A percentile compares a stretch with the other conserved stretches of the same genome.
phyloP scores from a whole-genome alignment of 2,329 filamentous ascomycete species.

The Aureobasidium sp. region DNA sequence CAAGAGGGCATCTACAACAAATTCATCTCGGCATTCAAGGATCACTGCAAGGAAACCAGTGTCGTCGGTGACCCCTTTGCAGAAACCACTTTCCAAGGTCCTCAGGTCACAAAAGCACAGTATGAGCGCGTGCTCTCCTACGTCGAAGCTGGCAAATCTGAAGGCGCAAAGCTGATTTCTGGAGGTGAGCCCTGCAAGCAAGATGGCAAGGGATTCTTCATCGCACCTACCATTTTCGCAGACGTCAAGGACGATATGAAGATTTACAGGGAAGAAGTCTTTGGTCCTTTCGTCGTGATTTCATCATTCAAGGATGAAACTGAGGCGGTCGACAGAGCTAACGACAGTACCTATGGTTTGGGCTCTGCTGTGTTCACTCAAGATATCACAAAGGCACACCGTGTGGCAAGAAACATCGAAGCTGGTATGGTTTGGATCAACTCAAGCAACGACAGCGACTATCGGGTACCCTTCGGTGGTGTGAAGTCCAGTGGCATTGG shows the following conservation, averaged over 20 bases:
- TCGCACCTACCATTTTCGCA: constrained; percentile 51
- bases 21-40: constrained; percentile 53
- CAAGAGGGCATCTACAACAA: constrained; percentile 47
- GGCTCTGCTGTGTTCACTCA: constrained; percentile 55
- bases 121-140: constrained; percentile 52
- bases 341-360: constrained; percentile 54
- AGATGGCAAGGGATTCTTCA: constrained; percentile 56
- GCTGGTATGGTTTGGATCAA: constrained; percentile 66
- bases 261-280: constrained; percentile 54
- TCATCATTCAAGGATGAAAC: constrained; percentile 50
- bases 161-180: constrained; percentile 58
- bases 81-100: constrained; percentile 58
- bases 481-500: constrained; percentile 39
- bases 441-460: constrained; percentile 43
- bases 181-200: constrained; percentile 54
- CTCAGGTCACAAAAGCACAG: constrained; percentile 41
- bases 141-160: constrained; percentile 59
- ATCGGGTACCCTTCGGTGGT: constrained; percentile 51
- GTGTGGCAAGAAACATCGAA: constrained; percentile 46
- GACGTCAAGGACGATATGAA: constrained; percentile 48
- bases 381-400: constrained; percentile 51
- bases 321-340: constrained; percentile 45
- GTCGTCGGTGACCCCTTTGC: constrained; percentile 60
- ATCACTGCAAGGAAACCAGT: constrained; percentile 47
- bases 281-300: constrained; percentile 55